phyloP scores from a whole-genome alignment of 2,329 filamentous ascomycete genomes.

The Diplodia intermedia region DNA sequence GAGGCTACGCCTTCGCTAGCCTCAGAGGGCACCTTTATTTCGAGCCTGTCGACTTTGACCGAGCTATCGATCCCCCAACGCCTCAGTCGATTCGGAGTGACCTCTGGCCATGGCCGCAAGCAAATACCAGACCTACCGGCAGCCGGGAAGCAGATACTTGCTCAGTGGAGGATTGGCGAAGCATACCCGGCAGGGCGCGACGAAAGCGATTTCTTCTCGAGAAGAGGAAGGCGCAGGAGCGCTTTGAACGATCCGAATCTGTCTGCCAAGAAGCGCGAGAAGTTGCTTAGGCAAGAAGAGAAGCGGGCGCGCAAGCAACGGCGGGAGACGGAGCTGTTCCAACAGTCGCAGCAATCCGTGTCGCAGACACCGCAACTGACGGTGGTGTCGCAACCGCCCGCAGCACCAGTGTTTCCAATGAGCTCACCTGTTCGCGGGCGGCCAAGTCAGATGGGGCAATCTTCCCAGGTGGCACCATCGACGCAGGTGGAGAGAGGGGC shows the following conservation, averaged over 20 bases:
- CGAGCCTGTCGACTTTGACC: constrained; percentile 1
- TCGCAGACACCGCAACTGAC: constrained; percentile 33
- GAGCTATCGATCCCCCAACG: background rate
- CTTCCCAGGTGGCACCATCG: constrained; percentile 36
- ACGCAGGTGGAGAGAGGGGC: constrained; percentile 47
- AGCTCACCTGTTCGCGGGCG: constrained; percentile 33
- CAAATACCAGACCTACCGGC: constrained; percentile 40
- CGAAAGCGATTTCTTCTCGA: background rate
- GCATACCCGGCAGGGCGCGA: constrained; percentile 40
- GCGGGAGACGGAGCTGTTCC: constrained; percentile 44
- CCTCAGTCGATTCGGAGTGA: constrained; percentile 16
- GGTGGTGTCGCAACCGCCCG: constrained; percentile 3
- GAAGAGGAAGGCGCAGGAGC: constrained; percentile 37
- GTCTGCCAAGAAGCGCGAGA: constrained; percentile 47
- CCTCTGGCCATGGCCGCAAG: constrained; percentile 34
- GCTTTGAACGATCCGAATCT: constrained; percentile 45
- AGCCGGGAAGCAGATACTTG: constrained; percentile 47
- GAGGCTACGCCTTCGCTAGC: constrained; percentile 38
- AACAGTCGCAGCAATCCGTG: constrained; percentile 16
- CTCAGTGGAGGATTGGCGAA: constrained; percentile 51
- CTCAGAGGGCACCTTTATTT: constrained; percentile 29
- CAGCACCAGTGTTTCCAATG: constrained; percentile 32
- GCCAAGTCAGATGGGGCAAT: constrained; percentile 38
- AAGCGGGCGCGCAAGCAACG: constrained; percentile 50
- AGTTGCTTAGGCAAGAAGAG: constrained; percentile 49